Conservation (phyloP, 208 protist genomes). For the Trypanosoma congolense region DNA sequence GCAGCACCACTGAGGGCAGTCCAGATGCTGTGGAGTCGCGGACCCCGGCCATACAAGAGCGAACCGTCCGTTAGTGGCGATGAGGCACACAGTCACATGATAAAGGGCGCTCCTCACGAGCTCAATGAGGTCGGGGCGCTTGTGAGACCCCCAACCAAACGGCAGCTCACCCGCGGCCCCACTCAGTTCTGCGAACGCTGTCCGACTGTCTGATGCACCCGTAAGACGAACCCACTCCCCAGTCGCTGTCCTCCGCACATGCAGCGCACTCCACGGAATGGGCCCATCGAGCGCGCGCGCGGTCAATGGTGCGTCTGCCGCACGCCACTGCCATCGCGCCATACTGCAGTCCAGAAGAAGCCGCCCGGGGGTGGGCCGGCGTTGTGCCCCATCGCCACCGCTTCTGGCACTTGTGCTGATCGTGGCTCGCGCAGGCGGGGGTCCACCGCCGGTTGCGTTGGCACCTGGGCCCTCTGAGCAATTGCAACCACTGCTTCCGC, state of each 20-base stretch:
- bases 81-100: slow-evolving; percentile 33
- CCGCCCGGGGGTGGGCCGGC: neutral
- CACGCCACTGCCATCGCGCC: slow-evolving; percentile 17
- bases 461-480: slow-evolving; percentile 21
- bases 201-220: slow-evolving; percentile 1
- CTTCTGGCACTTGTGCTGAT: neutral
- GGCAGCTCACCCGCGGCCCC: neutral
- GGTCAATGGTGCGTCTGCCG: slow-evolving; percentile 1
- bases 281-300: slow-evolving; percentile 5
- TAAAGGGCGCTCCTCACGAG: slow-evolving; percentile 32
- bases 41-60: neutral
- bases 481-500: slow-evolving; percentile 40
- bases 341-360: slow-evolving; percentile 13
- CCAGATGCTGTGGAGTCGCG: neutral
- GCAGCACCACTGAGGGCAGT: slow-evolving; percentile 4
- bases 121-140: slow-evolving; percentile 12
- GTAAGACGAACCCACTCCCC: slow-evolving; percentile 33
- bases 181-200: neutral
- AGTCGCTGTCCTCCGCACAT: slow-evolving; percentile 34
- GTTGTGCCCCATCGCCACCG: neutral
- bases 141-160: slow-evolving; percentile 10
- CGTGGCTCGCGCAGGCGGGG: neutral
- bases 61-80: slow-evolving; percentile 4
- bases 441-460: too few relatives aligned
- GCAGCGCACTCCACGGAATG: slow-evolving; percentile 33